Evolutionary conservation across 192 early-diverging fungal genomes (phyloP).

Genomic region (Umbelopsis vinacea): DNA sequence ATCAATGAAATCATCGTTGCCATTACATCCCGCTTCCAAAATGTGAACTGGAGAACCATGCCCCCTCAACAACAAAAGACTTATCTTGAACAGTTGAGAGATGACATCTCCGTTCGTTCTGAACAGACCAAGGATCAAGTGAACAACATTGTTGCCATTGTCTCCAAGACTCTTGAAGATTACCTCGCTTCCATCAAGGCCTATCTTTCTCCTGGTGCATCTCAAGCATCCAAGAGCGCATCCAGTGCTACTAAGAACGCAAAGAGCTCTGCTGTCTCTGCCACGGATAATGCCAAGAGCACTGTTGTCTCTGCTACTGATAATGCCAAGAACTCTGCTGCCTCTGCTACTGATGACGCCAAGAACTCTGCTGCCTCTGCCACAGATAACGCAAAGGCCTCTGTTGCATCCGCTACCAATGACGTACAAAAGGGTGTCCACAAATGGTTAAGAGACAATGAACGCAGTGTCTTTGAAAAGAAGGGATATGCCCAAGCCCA

Average conservation of each 20-base stretch:
- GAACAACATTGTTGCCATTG: constrained; percentile 12
- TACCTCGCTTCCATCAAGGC: constrained; percentile 11
- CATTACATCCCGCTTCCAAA: not conserved
- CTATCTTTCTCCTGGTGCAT: not conserved
- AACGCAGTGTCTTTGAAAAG: constrained; percentile 17
- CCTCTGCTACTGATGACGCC: not conserved
- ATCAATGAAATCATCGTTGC: constrained; percentile 13
- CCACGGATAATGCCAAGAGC: not conserved
- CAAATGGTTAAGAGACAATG: constrained; percentile 12
- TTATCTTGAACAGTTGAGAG: constrained; percentile 5
- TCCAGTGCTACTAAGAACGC: too few relatives aligned
- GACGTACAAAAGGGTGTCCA: constrained; percentile 6
- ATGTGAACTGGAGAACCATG: constrained; percentile 13
- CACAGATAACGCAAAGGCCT: not conserved
- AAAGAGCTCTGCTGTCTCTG: not conserved
- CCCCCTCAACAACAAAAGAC: constrained; percentile 12
- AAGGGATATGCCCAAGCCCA: constrained; percentile 19
- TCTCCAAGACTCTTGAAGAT: not conserved
- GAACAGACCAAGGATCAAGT: constrained; percentile 17
- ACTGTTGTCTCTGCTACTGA: not conserved
- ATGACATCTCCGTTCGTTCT: not conserved
- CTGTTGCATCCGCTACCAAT: constrained; percentile 1
- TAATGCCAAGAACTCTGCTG: not conserved
- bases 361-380: not conserved
- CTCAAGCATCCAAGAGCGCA: constrained; percentile 5